Evolutionary conservation across 2,329 filamentous ascomycete species (phyloP).

Genomic region (Hymenotorrendiella dingleyae): DNA sequence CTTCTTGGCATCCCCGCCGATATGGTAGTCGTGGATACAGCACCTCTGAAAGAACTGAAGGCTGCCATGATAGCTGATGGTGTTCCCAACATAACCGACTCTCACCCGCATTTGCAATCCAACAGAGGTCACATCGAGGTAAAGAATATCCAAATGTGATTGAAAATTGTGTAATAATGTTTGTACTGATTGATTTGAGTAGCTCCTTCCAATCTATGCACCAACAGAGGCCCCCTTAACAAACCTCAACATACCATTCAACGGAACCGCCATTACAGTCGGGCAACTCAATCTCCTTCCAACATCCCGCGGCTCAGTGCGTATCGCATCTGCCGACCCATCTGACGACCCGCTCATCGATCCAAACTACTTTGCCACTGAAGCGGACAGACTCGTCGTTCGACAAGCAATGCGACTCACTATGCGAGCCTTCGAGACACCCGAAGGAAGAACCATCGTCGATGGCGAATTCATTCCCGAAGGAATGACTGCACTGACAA

Average conservation of each 20-base stretch:
- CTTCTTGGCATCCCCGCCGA: neutral
- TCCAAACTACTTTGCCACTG: constrained; percentile 51
- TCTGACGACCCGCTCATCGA: constrained; percentile 55
- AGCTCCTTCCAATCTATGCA: neutral
- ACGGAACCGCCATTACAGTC: neutral
- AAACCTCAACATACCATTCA: constrained; percentile 1
- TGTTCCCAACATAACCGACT: no score
- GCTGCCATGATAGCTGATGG: neutral
- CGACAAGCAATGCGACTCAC: neutral
- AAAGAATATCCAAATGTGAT: neutral
- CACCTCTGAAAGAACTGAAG: neutral
- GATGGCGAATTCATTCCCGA: neutral
- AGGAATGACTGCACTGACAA: neutral
- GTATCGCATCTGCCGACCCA: constrained; percentile 53
- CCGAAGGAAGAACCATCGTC: neutral
- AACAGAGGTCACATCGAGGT: neutral
- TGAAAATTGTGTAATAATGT: neutral
- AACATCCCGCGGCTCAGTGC: constrained; percentile 45
- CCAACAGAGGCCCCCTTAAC: no score
- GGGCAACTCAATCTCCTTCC: neutral
- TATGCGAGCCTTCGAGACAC: neutral
- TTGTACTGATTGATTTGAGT: neutral
- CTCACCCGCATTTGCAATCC: neutral
- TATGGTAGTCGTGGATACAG: neutral
- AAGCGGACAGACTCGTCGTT: neutral